Percentiles rank a stretch among this genome's conserved stretches.
These are phyloP conservation scores for Tuber magnatum DNA, from an alignment of 495 filamentous ascomycete genomes.

Conservation along the genomic window DNA sequence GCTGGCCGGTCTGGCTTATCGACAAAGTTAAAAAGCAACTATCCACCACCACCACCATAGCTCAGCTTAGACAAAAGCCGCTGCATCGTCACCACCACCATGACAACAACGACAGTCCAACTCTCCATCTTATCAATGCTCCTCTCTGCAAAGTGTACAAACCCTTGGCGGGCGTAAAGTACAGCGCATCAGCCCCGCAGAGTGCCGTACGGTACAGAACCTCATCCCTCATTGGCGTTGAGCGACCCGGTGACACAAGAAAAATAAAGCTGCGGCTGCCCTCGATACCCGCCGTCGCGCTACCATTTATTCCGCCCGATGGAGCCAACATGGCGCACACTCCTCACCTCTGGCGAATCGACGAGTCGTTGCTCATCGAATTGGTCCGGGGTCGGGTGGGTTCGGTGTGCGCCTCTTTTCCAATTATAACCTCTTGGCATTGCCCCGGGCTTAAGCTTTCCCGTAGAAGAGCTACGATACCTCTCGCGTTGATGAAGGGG, in stretches of 20 bases:
- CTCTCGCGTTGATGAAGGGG: not conserved
- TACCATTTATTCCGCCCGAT: not conserved
- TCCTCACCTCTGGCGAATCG: not conserved
- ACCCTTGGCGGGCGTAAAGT: not conserved
- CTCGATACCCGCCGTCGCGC: not conserved
- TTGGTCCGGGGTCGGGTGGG: not conserved
- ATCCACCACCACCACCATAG: not conserved
- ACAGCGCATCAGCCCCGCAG: not conserved
- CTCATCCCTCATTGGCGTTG: not conserved
- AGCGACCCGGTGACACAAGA: not conserved
- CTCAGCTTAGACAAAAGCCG: not conserved
- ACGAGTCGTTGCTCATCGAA: not conserved
- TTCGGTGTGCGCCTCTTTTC: not conserved
- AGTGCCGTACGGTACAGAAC: too few species aligned
- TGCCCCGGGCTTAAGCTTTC: not conserved
- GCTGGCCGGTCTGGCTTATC: not conserved
- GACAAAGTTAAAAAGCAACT: not conserved
- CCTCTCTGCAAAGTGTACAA: not conserved
- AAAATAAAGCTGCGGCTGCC: not conserved
- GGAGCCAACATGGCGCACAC: not conserved
- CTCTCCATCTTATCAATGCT: not conserved
- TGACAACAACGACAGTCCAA: not conserved
- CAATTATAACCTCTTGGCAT: not conserved
- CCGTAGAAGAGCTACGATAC: not conserved
- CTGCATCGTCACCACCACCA: not conserved